A percentile compares a stretch with the other conserved stretches of the same genome.
Evolutionary conservation across 1,139 yeast genomes (phyloP).

Genomic region (Waltiozyma sp.): DNA sequence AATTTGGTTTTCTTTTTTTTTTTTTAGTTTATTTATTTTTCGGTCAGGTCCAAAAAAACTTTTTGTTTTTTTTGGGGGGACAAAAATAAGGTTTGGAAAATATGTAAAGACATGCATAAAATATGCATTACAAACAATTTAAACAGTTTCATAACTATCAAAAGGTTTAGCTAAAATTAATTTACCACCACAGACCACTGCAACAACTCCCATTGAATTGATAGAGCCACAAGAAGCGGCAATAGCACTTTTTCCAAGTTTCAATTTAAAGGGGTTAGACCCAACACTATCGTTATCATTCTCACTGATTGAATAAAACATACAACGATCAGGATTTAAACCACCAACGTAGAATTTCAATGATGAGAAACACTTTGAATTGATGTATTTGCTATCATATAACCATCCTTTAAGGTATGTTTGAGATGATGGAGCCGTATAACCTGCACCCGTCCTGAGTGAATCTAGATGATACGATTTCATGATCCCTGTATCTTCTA

Average conservation of each 20-base stretch:
- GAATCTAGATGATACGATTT: constrained; percentile 17
- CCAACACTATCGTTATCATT: constrained; percentile 7
- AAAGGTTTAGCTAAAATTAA: constrained; percentile 15
- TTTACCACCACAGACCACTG: constrained; percentile 14
- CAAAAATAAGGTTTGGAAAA: no score
- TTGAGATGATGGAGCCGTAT: constrained; percentile 10
- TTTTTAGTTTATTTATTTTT: no score
- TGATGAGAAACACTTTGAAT: neutral
- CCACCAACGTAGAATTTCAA: constrained; percentile 14
- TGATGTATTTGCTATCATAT: constrained; percentile 8
- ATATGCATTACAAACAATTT: neutral
- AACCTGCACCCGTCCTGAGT: constrained; percentile 17
- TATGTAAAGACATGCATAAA: no score
- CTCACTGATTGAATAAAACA: constrained; percentile 13
- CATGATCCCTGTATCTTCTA: constrained; percentile 25
- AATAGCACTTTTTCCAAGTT: constrained; percentile 12
- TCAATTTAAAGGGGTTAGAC: constrained; percentile 11
- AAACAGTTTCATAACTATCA: constrained; percentile 16
- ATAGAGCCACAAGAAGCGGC: constrained; percentile 12
- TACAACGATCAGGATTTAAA: constrained; percentile 12
- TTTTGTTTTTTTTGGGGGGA: no score
- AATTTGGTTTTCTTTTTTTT: no score
- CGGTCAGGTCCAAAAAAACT: no score
- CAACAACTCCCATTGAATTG: constrained; percentile 14
- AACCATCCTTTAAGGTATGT: constrained; percentile 15